phyloP scores from a whole-genome alignment of 2,329 filamentous ascomycete genomes.

The Colletotrichum lentis region DNA sequence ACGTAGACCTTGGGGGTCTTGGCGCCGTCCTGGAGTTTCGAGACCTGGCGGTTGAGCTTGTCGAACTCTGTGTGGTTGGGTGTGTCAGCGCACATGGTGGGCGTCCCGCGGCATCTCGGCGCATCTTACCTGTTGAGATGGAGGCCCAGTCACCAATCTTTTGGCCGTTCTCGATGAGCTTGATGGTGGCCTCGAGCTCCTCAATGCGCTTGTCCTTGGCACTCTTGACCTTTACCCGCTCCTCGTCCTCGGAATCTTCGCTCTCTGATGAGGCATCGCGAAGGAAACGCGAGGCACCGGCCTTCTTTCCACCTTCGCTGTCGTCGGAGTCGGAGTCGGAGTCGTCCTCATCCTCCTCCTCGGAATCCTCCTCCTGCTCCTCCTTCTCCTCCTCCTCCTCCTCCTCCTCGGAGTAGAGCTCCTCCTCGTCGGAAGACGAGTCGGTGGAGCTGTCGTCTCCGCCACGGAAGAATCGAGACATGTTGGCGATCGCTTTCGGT shows the following conservation, averaged over 20 bases:
- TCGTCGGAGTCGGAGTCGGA: constrained; percentile 65
- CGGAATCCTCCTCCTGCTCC: constrained; percentile 61
- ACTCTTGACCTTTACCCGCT: constrained; percentile 88
- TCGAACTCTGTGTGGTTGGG: constrained; percentile 75
- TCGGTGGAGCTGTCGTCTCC: constrained; percentile 93
- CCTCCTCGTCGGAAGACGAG: constrained; percentile 95
- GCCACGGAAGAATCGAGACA: constrained; percentile 98
- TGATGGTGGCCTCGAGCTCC: constrained; percentile 89
- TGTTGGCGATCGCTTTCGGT: constrained; percentile 55
- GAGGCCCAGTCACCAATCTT: constrained; percentile 98
- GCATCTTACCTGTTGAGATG: constrained; percentile 79
- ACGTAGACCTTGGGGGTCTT: constrained; percentile 91
- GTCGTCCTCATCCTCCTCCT: constrained; percentile 61
- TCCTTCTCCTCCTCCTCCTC: constrained; percentile 66
- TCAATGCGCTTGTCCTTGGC: constrained; percentile 97
- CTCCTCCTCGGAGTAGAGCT: constrained; percentile 85
- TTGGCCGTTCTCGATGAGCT: constrained; percentile 92
- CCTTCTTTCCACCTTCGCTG: constrained; percentile 71
- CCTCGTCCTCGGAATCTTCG: constrained; percentile 87
- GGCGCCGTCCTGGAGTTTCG: constrained; percentile 78
- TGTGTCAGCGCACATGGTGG: constrained; percentile 24
- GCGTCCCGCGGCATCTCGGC: neutral
- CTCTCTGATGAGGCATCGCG: constrained; percentile 72
- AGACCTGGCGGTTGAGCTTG: constrained; percentile 87
- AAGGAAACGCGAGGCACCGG: constrained; percentile 85